These are phyloP conservation scores for Caryopteris hybrid DNA, from an alignment of 305 asterid species.

Conservation along the genomic window DNA sequence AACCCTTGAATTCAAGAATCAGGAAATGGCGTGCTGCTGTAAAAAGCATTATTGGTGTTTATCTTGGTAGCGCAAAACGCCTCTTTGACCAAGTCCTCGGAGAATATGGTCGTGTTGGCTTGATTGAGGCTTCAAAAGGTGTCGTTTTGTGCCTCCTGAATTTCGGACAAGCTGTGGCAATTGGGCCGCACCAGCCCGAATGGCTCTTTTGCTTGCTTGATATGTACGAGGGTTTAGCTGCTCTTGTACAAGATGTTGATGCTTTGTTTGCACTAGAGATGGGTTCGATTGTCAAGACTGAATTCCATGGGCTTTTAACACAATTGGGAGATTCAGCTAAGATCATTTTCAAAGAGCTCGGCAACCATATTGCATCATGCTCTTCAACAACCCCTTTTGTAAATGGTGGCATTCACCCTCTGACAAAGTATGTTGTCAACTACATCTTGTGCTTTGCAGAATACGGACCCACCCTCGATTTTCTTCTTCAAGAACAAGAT, in stretches of 20 bases:
- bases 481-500: conserved; percentile 37
- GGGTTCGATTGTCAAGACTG: conserved; percentile 27
- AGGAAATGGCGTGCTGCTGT: conserved; percentile 54
- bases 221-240: conserved; percentile 56
- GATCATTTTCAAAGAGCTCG: conserved; percentile 38
- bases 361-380: conserved; percentile 34
- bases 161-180: conserved; percentile 59
- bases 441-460: conserved; percentile 52
- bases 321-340: conserved; percentile 45
- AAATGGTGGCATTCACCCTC: conserved; percentile 54
- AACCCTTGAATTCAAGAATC: conserved; percentile 38
- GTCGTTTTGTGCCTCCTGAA: conserved; percentile 46
- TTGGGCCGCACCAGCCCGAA: conserved; percentile 56
- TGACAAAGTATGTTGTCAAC: conserved; percentile 61
- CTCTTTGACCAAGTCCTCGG: conserved; percentile 55
- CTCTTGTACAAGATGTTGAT: conserved; percentile 31
- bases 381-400: conserved; percentile 35
- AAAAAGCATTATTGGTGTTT: conserved; percentile 33
- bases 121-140: conserved; percentile 53
- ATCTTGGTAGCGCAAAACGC: conserved; percentile 40
- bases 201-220: conserved; percentile 58
- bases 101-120: conserved; percentile 32
- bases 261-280: conserved; percentile 40
- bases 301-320: conserved; percentile 43
- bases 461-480: conserved; percentile 42